A percentile compares a stretch with the other conserved stretches of the same genome.
Evolutionary conservation across 495 filamentous ascomycete genomes (phyloP).

Genomic region (Podospora tetraspora): DNA sequence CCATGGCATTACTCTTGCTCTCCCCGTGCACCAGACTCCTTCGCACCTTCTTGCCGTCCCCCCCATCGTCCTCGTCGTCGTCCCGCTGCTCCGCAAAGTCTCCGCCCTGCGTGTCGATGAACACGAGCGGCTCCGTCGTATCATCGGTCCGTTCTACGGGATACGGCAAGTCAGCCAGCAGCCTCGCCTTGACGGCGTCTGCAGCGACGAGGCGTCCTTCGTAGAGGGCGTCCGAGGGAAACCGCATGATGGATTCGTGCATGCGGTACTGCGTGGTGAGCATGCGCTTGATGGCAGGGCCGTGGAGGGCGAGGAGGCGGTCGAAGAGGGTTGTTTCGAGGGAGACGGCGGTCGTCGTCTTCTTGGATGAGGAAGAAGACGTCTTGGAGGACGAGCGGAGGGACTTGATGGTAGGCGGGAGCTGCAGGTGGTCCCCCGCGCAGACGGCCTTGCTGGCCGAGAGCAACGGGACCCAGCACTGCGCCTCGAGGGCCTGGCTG

Average conservation of each 20-base stretch:
- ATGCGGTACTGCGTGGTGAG: constrained; percentile 98
- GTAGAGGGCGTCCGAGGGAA: constrained; percentile 87
- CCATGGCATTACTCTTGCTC: constrained; percentile 90
- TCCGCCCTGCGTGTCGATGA: constrained; percentile 94
- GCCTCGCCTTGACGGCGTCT: constrained; percentile 63
- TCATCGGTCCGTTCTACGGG: constrained; percentile 77
- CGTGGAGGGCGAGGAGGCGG: constrained; percentile 75
- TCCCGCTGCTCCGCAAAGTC: constrained; percentile 58
- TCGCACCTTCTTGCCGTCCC: constrained; percentile 16
- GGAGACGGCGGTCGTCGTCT: constrained; percentile 29
- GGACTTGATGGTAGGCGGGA: constrained; percentile 92
- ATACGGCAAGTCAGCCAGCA: constrained; percentile 76
- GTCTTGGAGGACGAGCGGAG: constrained; percentile 48
- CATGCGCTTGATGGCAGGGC: constrained; percentile 80
- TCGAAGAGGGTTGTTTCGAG: constrained; percentile 91
- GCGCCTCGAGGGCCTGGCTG: constrained; percentile 90
- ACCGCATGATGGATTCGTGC: constrained; percentile 92
- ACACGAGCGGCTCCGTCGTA: constrained; percentile 79
- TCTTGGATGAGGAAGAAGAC: constrained; percentile 10
- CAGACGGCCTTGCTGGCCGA: constrained; percentile 78
- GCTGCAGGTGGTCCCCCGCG: constrained; percentile 89
- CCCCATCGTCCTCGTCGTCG: constrained; percentile 28
- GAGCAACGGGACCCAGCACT: constrained; percentile 94
- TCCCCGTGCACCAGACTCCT: constrained; percentile 57
- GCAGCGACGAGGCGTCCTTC: constrained; percentile 72